phyloP scores from a whole-genome alignment of 805 yeast genomes.

The Starmerella floricola region DNA sequence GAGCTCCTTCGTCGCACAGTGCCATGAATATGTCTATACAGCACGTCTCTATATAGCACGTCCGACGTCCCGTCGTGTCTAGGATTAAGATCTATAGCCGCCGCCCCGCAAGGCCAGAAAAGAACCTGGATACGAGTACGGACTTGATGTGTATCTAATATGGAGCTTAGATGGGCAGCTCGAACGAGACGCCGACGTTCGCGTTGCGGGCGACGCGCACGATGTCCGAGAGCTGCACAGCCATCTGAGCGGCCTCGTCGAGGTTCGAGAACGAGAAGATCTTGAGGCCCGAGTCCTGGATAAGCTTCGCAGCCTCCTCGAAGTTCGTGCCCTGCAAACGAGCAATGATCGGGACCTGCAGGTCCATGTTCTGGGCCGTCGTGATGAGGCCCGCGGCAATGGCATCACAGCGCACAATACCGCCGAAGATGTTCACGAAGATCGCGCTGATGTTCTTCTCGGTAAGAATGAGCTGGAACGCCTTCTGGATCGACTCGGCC shows the following conservation, averaged over 20 bases:
- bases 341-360: slow-evolving; percentile 89
- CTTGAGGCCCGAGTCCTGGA: slow-evolving; percentile 79
- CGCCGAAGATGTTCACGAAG: slow-evolving; percentile 97
- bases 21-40: too few relatives aligned
- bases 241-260: slow-evolving; percentile 95
- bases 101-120: too few relatives aligned
- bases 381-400: slow-evolving; percentile 96
- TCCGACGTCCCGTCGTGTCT: too few relatives aligned
- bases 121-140: too few relatives aligned
- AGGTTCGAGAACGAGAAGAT: slow-evolving; percentile 83
- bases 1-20: too few relatives aligned
- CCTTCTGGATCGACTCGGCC: slow-evolving; percentile 94
- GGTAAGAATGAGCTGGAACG: slow-evolving; percentile 82
- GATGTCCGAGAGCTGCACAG: slow-evolving; percentile 57
- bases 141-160: neutral
- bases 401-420: slow-evolving; percentile 98
- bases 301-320: slow-evolving; percentile 76
- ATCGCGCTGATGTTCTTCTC: slow-evolving; percentile 86
- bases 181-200: slow-evolving; percentile 40
- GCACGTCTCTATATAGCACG: too few relatives aligned
- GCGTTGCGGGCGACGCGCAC: slow-evolving; percentile 39
- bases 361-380: slow-evolving; percentile 82
- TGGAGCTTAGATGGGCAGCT: slow-evolving; percentile 33
- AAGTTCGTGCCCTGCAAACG: slow-evolving; percentile 98
- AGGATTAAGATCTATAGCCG: too few relatives aligned